Conservation (phyloP, 768 basidiomycete genomes). For the Leccinum variicolor region DNA sequence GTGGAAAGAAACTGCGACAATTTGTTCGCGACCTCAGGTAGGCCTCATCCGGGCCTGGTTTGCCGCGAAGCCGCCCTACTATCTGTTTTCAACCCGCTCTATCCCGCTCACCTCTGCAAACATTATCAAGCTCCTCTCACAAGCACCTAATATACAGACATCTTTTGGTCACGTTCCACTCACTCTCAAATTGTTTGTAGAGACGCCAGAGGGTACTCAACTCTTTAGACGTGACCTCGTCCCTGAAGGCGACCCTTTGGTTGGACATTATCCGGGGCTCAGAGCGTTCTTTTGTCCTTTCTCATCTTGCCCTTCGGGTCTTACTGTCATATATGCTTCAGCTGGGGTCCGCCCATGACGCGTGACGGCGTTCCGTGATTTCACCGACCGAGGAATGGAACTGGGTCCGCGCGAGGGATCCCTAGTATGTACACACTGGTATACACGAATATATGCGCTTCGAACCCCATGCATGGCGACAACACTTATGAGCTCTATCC, state of each 20-base stretch:
- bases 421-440: conserved; percentile 6
- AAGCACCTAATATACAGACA: too few relatives aligned
- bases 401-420: conserved; percentile 39
- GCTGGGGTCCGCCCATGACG: conserved; percentile 38
- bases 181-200: conserved; percentile 44
- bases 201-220: conserved; percentile 40
- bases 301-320: neutral
- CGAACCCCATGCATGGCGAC: conserved; percentile 39
- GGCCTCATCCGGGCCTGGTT: conserved; percentile 41
- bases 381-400: conserved; percentile 49
- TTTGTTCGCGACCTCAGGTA: too few relatives aligned
- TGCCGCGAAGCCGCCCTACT: conserved; percentile 36
- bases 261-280: conserved; percentile 48
- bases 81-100: too few relatives aligned
- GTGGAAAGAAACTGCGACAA: too few relatives aligned
- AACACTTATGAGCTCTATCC: conserved; percentile 46
- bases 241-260: conserved; percentile 44
- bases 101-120: conserved; percentile 46
- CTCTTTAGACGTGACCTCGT: conserved; percentile 32
- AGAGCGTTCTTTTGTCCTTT: conserved; percentile 31
- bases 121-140: conserved; percentile 39
- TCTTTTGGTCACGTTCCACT: conserved; percentile 38
- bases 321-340: neutral
- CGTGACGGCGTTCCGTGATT: conserved; percentile 49
- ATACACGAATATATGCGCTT: conserved; percentile 38